Evolutionary conservation across 2,329 filamentous ascomycete genomes (phyloP).

Genomic region (Lizonia empirigonia): DNA sequence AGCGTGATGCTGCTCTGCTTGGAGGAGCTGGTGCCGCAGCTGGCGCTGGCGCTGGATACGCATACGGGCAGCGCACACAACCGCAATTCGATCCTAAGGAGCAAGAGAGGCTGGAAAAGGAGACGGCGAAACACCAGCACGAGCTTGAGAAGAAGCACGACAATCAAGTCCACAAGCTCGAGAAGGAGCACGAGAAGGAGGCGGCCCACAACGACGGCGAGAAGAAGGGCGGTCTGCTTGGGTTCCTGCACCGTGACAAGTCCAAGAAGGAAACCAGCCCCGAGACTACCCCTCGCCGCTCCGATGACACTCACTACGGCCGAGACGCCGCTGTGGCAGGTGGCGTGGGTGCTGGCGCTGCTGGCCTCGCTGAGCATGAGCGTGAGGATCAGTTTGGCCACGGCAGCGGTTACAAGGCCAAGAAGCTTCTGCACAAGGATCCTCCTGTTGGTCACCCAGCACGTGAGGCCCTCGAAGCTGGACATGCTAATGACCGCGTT

Average conservation of each 20-base stretch:
- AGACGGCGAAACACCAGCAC: conserved; percentile 20
- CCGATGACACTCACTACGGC: conserved; percentile 34
- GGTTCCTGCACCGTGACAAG: conserved; percentile 52
- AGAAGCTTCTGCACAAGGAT: conserved; percentile 51
- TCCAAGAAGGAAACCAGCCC: conserved; percentile 42
- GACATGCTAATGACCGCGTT: conserved; percentile 12
- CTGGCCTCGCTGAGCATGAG: conserved; percentile 13
- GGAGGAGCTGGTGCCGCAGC: conserved; percentile 22
- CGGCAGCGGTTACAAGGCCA: conserved; percentile 32
- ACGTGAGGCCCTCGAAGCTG: conserved; percentile 28
- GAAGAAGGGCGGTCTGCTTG: conserved; percentile 46
- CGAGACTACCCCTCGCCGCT: conserved; percentile 25
- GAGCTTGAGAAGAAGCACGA: conserved; percentile 27
- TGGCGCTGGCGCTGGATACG: conserved; percentile 36
- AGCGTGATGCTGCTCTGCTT: conserved; percentile 10
- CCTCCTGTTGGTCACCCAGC: conserved; percentile 47
- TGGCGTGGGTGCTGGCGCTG: conserved; percentile 26
- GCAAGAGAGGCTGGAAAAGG: conserved; percentile 22
- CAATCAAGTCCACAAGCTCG: conserved; percentile 26
- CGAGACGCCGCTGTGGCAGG: conserved; percentile 30
- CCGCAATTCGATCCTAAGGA: conserved; percentile 21
- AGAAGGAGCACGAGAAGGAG: conserved; percentile 30
- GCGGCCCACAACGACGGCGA: conserved; percentile 19
- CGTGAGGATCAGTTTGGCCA: conserved; percentile 9
- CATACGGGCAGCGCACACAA: conserved; percentile 32